These are phyloP conservation scores for Dothideomycetidae sp. DNA, from an alignment of 2,329 filamentous ascomycete species.

Conservation along the genomic window DNA sequence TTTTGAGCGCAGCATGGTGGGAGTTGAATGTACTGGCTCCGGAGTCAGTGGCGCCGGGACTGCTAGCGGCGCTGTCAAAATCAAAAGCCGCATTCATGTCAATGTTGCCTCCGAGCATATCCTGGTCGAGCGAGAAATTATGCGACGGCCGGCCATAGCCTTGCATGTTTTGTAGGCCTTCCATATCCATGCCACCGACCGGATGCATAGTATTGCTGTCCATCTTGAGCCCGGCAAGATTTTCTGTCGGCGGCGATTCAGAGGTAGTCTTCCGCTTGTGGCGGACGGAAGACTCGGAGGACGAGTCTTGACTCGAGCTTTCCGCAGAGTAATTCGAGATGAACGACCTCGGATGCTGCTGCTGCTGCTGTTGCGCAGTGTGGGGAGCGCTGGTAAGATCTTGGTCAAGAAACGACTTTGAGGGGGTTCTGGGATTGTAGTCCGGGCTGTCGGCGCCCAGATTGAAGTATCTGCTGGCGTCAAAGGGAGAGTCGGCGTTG, in stretches of 20 bases:
- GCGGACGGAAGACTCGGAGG: slow-evolving; percentile 27
- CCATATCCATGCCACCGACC: slow-evolving; percentile 12
- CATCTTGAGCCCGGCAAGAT: slow-evolving; percentile 15
- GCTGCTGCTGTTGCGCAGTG: slow-evolving; percentile 10
- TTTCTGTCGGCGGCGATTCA: slow-evolving; percentile 22
- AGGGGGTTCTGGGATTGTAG: slow-evolving; percentile 17
- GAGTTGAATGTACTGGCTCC: slow-evolving; percentile 12
- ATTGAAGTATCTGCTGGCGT: slow-evolving; percentile 18
- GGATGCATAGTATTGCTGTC: slow-evolving; percentile 11
- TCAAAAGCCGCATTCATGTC: slow-evolving; percentile 41
- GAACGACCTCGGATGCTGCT: slow-evolving; percentile 12
- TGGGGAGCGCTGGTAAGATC: slow-evolving; percentile 11
- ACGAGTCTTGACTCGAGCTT: slow-evolving; percentile 29
- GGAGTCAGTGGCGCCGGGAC: slow-evolving; percentile 26
- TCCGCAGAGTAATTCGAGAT: slow-evolving; percentile 23
- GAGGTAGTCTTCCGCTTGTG: slow-evolving; percentile 28
- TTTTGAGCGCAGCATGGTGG: slow-evolving; percentile 2
- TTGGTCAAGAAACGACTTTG: slow-evolving; percentile 17
- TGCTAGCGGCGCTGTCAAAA: slow-evolving; percentile 46
- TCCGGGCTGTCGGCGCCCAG: slow-evolving; percentile 17
- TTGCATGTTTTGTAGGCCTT: slow-evolving; percentile 15
- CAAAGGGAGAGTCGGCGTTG: slow-evolving; percentile 16
- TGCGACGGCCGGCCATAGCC: slow-evolving; percentile 21
- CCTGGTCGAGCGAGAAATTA: slow-evolving; percentile 22
- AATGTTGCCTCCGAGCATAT: slow-evolving; percentile 23